Evolutionary conservation across 2,329 filamentous ascomycete species (phyloP).

Genomic region (Alternaria gaisen): DNA sequence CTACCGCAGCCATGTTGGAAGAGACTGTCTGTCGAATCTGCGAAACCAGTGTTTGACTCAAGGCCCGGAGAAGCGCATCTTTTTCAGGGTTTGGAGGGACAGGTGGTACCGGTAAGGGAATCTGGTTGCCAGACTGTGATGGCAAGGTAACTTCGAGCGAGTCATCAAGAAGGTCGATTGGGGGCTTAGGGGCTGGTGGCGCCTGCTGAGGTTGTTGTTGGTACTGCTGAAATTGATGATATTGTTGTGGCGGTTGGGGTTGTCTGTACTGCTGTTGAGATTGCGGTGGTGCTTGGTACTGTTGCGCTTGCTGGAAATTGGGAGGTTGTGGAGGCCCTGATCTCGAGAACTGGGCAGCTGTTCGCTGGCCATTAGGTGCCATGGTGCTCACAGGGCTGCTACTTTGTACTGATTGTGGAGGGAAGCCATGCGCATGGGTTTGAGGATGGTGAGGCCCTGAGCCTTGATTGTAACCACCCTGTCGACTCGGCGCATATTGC

Average conservation of each 20-base stretch:
- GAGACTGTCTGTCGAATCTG: conserved; percentile 74
- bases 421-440: conserved; percentile 36
- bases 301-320: conserved; percentile 25
- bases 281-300: conserved; percentile 23
- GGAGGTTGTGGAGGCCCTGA: conserved; percentile 29
- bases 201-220: conserved; percentile 43
- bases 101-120: conserved; percentile 73
- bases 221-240: conserved; percentile 26
- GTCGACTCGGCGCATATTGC: conserved; percentile 30
- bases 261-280: conserved; percentile 25
- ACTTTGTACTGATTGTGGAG: conserved; percentile 31
- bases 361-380: conserved; percentile 38
- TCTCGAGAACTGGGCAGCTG: conserved; percentile 32
- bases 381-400: conserved; percentile 52
- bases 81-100: conserved; percentile 97
- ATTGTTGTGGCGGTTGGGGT: conserved; percentile 19
- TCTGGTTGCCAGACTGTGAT: conserved; percentile 56
- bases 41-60: conserved; percentile 74
- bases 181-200: conserved; percentile 27
- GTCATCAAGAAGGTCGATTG: conserved; percentile 67
- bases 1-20: conserved; percentile 77
- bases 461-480: conserved; percentile 35
- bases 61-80: conserved; percentile 80
- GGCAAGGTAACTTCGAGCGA: conserved; percentile 68
- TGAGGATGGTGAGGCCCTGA: conserved; percentile 38